phyloP scores from a whole-genome alignment of 2,329 filamentous ascomycete genomes.

The Aspergillus hortae region DNA sequence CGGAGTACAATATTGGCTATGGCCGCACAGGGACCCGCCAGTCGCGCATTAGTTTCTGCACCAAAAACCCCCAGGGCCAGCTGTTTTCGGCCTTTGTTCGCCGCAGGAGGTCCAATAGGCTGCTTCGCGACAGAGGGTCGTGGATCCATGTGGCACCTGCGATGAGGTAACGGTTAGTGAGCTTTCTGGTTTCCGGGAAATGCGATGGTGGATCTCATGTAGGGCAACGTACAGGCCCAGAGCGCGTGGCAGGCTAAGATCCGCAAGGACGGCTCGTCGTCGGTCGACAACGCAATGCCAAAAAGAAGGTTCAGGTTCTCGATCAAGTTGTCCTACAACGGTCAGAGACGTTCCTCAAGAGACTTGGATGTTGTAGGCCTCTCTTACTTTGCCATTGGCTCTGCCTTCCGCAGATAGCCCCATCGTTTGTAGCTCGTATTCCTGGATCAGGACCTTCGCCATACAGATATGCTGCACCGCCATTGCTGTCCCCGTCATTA shows the following conservation, averaged over 20 bases:
- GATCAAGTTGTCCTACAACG: constrained; percentile 20
- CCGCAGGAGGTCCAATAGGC: constrained; percentile 19
- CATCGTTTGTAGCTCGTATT: constrained; percentile 20
- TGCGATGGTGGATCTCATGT: background rate
- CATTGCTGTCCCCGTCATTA: constrained; percentile 19
- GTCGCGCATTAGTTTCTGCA: constrained; percentile 16
- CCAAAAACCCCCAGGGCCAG: constrained; percentile 20
- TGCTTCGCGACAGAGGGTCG: constrained; percentile 23
- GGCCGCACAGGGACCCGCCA: constrained; percentile 7
- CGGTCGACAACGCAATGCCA: constrained; percentile 30
- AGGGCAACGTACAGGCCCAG: constrained; percentile 25
- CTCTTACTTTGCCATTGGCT: constrained; percentile 15
- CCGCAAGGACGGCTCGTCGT: constrained; percentile 30
- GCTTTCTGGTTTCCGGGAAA: background rate
- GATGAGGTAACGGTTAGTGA: background rate
- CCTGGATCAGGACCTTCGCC: constrained; percentile 27
- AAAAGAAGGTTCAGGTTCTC: constrained; percentile 30
- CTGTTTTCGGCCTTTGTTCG: constrained; percentile 21
- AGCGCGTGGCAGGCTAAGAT: constrained; percentile 33
- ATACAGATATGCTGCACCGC: constrained; percentile 33
- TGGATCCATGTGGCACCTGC: constrained; percentile 30
- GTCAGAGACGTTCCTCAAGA: background rate
- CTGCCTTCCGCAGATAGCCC: constrained; percentile 8
- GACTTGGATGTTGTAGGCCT: constrained; percentile 17
- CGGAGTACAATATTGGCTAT: too few relatives aligned